A percentile compares a stretch with the other conserved stretches of the same genome.
These are phyloP conservation scores for Fraxinus sp. DNA, from an alignment of 305 asterid genomes.

Conservation along the genomic window DNA sequence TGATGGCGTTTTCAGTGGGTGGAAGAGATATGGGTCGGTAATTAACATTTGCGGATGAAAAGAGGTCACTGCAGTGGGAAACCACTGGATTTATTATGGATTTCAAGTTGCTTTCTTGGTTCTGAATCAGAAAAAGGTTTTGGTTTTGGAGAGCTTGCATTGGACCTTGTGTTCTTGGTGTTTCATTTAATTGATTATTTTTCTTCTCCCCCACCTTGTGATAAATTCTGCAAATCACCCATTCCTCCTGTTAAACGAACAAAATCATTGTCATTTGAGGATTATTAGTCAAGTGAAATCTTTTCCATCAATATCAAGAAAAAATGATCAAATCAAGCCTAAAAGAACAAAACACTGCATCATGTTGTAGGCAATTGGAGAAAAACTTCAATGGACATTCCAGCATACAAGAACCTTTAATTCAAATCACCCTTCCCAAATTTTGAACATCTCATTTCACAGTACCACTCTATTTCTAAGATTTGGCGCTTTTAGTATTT, in stretches of 20 bases:
- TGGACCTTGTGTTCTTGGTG: conserved; percentile 6
- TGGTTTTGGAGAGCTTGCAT: conserved; percentile 31
- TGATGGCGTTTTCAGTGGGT: conserved; percentile 13
- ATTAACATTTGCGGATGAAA: too few relatives aligned
- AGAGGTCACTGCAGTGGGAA: conserved; percentile 20
- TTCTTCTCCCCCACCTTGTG: conserved; percentile 68
- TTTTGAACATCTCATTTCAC: too few relatives aligned
- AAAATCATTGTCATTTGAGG: not conserved
- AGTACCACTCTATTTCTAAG: too few relatives aligned
- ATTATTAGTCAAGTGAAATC: too few relatives aligned
- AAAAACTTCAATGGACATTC: too few relatives aligned
- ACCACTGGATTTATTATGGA: conserved; percentile 36
- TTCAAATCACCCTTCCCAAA: too few relatives aligned
- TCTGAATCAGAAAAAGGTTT: conserved; percentile 31
- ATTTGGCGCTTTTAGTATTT: too few relatives aligned
- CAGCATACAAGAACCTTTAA: too few relatives aligned
- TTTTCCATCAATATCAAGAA: too few relatives aligned
- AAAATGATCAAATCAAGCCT: conserved; percentile 38
- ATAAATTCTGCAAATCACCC: conserved; percentile 82
- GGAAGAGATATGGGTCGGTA: too few relatives aligned
- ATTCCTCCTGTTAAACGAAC: conserved; percentile 56
- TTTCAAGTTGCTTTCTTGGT: conserved; percentile 44
- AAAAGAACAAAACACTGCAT: not conserved
- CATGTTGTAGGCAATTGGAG: too few relatives aligned
- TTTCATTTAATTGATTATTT: not conserved